A percentile compares a stretch with the other conserved stretches of the same genome.
These are phyloP conservation scores for Russula compacta DNA, from an alignment of 768 basidiomycete genomes.

Conservation along the genomic window DNA sequence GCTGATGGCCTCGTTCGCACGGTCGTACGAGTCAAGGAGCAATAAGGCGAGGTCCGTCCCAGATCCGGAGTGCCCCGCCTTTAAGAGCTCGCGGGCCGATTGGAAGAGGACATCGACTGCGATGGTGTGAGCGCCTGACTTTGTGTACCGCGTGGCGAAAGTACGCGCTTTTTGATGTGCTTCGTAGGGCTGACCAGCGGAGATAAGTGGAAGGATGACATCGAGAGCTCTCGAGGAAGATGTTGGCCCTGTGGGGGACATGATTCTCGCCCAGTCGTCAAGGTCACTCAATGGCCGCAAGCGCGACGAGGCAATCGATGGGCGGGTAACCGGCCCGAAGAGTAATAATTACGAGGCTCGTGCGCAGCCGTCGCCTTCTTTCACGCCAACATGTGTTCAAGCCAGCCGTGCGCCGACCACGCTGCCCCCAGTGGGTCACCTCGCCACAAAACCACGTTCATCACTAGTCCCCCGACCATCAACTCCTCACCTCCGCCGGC, in stretches of 20 bases:
- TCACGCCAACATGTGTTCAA: slow-evolving; percentile 11
- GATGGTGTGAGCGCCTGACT: slow-evolving; percentile 70
- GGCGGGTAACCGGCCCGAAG: background rate
- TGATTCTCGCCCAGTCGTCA: background rate
- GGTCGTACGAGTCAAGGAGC: slow-evolving; percentile 77
- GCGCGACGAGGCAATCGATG: background rate
- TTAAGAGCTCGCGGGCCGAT: slow-evolving; percentile 78
- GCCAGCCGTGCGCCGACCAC: background rate
- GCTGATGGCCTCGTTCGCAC: slow-evolving; percentile 58
- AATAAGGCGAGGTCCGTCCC: slow-evolving; percentile 80
- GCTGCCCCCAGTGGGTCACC: background rate
- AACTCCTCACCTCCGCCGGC: background rate
- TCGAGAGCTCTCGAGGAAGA: slow-evolving; percentile 60
- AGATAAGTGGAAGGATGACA: slow-evolving; percentile 67
- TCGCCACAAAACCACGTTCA: slow-evolving; percentile 4
- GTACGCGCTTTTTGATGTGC: slow-evolving; percentile 97
- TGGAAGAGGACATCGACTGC: slow-evolving; percentile 94
- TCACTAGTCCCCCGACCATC: background rate
- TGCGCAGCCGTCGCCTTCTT: background rate
- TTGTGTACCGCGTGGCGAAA: slow-evolving; percentile 80
- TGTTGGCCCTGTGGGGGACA: slow-evolving; percentile 14
- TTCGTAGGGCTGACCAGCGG: slow-evolving; percentile 69
- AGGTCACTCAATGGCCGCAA: background rate
- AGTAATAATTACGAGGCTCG: background rate
- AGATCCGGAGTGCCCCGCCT: slow-evolving; percentile 80